Conservation (phyloP, 495 filamentous ascomycete genomes). For the Diplogelasinospora grovesii region DNA sequence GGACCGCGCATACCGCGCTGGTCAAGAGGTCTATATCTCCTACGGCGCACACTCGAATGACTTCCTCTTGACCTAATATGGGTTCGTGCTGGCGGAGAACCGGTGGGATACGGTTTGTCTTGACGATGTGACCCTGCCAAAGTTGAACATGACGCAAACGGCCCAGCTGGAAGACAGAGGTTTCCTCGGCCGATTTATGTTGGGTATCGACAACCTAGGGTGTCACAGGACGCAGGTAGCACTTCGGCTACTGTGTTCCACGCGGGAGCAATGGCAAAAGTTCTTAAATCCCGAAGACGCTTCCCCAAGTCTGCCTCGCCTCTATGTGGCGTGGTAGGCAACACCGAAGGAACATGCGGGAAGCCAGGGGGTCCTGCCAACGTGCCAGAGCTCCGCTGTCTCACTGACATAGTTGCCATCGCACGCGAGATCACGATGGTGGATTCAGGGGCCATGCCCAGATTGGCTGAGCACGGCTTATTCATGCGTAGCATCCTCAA, state of each 20-base stretch:
- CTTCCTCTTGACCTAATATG: slow-evolving; percentile 73
- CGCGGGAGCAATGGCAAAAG: no score
- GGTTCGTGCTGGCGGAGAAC: slow-evolving; percentile 64
- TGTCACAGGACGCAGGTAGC: slow-evolving; percentile 2
- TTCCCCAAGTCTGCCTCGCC: no score
- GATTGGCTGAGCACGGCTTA: no score
- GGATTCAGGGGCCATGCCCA: no score
- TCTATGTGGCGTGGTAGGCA: no score
- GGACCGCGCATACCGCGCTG: slow-evolving; percentile 46
- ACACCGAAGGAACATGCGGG: no score
- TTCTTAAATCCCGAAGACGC: no score
- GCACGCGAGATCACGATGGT: no score
- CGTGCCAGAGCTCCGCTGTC: no score
- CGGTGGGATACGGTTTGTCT: slow-evolving; percentile 55
- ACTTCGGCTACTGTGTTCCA: slow-evolving; percentile 1
- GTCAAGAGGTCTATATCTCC: slow-evolving; percentile 68
- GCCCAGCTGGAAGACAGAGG: neutral
- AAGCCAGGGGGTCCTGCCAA: no score
- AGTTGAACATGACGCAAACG: neutral
- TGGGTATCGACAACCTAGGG: neutral
- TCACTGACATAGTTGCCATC: no score
- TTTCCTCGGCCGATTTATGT: slow-evolving; percentile 1
- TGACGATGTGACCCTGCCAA: slow-evolving; percentile 54
- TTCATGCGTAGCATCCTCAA: no score
- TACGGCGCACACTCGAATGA: slow-evolving; percentile 75